A percentile compares a stretch with the other conserved stretches of the same genome.
phyloP scores from a whole-genome alignment of 257 asterid species.

The Datura wrightii region DNA sequence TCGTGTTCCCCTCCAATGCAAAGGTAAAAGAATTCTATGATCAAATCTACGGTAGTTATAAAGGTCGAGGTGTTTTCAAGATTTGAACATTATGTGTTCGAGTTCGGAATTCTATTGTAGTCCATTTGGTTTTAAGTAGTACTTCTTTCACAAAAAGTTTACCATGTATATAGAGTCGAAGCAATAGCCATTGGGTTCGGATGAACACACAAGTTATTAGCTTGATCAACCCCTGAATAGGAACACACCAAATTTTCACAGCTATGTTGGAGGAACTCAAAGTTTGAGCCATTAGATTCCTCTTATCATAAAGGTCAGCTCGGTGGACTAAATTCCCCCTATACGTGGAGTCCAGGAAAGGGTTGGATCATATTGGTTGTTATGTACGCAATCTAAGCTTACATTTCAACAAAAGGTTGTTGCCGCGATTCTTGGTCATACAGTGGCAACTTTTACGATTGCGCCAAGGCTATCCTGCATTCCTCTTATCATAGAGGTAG shows the following conservation, averaged over 20 bases:
- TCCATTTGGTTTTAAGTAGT: too few relatives aligned
- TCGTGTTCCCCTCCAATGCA: slow-evolving; percentile 72
- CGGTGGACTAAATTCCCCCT: neutral
- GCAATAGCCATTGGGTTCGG: neutral
- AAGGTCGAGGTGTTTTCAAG: too few relatives aligned
- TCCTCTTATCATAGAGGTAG: neutral
- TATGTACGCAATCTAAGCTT: neutral
- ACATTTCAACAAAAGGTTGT: neutral
- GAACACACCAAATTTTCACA: neutral
- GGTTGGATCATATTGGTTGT: neutral
- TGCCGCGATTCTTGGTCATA: neutral
- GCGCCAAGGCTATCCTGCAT: neutral
- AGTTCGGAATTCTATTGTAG: too few relatives aligned
- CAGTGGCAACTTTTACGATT: neutral
- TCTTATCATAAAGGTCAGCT: neutral
- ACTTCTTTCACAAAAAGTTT: too few relatives aligned
- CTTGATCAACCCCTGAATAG: neutral
- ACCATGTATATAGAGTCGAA: neutral
- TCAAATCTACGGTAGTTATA: neutral
- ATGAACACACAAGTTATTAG: neutral
- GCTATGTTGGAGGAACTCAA: neutral
- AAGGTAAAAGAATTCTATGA: slow-evolving; percentile 45
- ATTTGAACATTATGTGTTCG: too few relatives aligned
- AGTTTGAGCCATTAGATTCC: neutral
- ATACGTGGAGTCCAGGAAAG: neutral